phyloP scores from a whole-genome alignment of 306 rosid genomes.

The Lotus japonicus region DNA sequence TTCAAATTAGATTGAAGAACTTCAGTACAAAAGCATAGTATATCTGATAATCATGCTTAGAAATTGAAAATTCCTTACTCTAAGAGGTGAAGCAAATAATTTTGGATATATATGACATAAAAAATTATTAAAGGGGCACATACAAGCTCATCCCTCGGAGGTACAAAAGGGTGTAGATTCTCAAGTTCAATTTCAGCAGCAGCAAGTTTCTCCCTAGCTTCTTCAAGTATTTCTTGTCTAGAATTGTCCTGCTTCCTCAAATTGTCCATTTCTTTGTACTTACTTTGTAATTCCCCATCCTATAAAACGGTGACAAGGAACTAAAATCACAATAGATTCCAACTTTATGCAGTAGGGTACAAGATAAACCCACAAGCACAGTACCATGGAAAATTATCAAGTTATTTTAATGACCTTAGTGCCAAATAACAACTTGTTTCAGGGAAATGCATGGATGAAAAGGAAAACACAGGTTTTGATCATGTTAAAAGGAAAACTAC shows the following conservation, averaged over 20 bases:
- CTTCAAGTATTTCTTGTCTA: conserved; percentile 39
- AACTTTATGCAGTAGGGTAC: conserved; percentile 10
- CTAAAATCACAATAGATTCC: conserved; percentile 16
- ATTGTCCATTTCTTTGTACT: conserved; percentile 67
- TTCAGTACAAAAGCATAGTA: too few species aligned
- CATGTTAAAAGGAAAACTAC: background rate
- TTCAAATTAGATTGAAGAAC: too few species aligned
- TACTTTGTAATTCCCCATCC: conserved; percentile 61
- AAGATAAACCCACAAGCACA: conserved; percentile 19
- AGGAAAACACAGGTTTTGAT: background rate
- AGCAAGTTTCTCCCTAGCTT: conserved; percentile 65
- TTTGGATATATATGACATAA: background rate
- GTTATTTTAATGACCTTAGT: background rate
- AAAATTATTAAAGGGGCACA: conserved; percentile 19
- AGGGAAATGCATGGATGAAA: conserved; percentile 3
- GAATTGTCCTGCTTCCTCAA: conserved; percentile 67
- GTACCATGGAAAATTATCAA: background rate
- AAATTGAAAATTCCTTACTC: background rate
- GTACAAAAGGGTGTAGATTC: conserved; percentile 42
- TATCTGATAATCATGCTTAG: too few species aligned
- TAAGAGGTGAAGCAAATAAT: background rate
- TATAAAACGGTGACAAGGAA: conserved; percentile 20
- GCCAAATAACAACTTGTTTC: background rate
- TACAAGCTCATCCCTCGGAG: conserved; percentile 64
- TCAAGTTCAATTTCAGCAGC: conserved; percentile 55